A percentile compares a stretch with the other conserved stretches of the same genome.
These are phyloP conservation scores for Pseudoscleropodium purum DNA, from an alignment of 225 moss, liverwort and hornwort species.

Conservation along the genomic window DNA sequence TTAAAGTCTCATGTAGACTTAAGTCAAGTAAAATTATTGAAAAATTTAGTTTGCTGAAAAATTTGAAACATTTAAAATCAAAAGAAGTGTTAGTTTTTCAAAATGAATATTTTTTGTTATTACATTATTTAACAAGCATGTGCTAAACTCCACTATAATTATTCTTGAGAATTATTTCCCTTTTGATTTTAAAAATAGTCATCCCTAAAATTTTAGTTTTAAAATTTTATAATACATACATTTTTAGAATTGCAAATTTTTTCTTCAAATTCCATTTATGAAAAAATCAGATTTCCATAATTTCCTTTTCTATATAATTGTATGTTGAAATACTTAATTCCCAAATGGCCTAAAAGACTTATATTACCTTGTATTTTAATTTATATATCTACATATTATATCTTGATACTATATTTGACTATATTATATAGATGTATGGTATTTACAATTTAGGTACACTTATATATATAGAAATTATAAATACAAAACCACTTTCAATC, in stretches of 20 bases:
- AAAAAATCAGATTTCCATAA: too few species aligned
- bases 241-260: background rate
- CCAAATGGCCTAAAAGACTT: background rate
- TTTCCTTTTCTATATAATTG: too few species aligned
- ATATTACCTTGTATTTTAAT: background rate
- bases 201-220: background rate
- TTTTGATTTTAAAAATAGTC: background rate
- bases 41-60: background rate
- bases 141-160: background rate
- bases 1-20: background rate
- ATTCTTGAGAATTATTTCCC: background rate
- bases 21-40: background rate
- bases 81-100: background rate
- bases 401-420: background rate
- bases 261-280: background rate
- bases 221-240: background rate
- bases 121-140: background rate
- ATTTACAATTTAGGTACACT: too few species aligned
- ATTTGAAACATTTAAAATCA: background rate
- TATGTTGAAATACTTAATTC: too few species aligned
- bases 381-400: background rate
- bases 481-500: background rate
- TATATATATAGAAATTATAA: too few species aligned
- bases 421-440: background rate
- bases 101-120: background rate